These are phyloP conservation scores for Trichosporon asahii DNA, from an alignment of 1,284 basidiomycete species.

Conservation along the genomic window DNA sequence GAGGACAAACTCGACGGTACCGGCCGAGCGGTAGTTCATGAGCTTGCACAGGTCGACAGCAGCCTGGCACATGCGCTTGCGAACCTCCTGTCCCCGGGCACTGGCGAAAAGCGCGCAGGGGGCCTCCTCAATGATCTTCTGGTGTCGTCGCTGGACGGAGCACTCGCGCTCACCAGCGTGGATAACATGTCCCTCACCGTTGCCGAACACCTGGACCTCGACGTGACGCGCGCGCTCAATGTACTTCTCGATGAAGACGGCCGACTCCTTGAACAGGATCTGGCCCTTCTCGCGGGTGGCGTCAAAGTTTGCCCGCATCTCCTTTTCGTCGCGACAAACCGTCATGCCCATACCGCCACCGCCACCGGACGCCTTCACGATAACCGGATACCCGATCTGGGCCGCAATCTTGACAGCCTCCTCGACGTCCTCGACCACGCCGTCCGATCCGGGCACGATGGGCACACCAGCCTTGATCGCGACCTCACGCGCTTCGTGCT, in stretches of 20 bases:
- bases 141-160: conserved; percentile 66
- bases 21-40: conserved; percentile 62
- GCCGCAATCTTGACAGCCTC: conserved; percentile 55
- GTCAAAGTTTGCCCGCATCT: conserved; percentile 54
- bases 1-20: conserved; percentile 67
- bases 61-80: conserved; percentile 57
- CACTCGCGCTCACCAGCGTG: conserved; percentile 71
- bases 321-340: conserved; percentile 57
- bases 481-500: conserved; percentile 60
- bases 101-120: conserved; percentile 55
- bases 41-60: conserved; percentile 57
- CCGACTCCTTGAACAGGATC: conserved; percentile 57
- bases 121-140: conserved; percentile 70
- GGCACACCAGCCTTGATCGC: conserved; percentile 58
- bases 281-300: conserved; percentile 48
- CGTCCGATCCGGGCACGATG: conserved; percentile 61
- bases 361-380: conserved; percentile 62
- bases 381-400: conserved; percentile 58
- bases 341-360: conserved; percentile 70
- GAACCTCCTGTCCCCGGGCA: conserved; percentile 42
- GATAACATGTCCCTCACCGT: conserved; percentile 59
- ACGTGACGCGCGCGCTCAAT: conserved; percentile 61
- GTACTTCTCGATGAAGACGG: conserved; percentile 64
- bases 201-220: conserved; percentile 69
- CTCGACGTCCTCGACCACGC: conserved; percentile 52